phyloP scores from a whole-genome alignment of 1,139 yeast genomes.

The Arxiozyma telluris region DNA sequence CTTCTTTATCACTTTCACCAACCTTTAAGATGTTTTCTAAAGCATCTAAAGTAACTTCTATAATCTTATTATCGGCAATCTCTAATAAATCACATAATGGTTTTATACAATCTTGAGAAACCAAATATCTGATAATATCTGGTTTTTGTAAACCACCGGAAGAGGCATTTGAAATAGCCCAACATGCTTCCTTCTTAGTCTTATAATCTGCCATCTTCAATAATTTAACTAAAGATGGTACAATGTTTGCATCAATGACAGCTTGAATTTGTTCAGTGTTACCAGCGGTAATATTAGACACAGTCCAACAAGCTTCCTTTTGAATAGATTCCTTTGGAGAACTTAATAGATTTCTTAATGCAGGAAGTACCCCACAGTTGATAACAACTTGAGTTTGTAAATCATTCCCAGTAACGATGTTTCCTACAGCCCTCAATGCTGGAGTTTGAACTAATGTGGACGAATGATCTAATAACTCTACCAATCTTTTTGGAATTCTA shows the following conservation, averaged over 20 bases:
- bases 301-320: constrained; percentile 98
- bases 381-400: constrained; percentile 90
- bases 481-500: constrained; percentile 88
- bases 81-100: constrained; percentile 89
- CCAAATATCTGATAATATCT: constrained; percentile 87
- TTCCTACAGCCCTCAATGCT: constrained; percentile 94
- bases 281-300: constrained; percentile 96
- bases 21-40: constrained; percentile 86
- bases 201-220: constrained; percentile 79
- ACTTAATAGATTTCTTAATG: constrained; percentile 68
- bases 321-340: constrained; percentile 88
- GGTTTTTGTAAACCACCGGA: constrained; percentile 91
- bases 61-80: constrained; percentile 82
- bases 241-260: constrained; percentile 85
- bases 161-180: constrained; percentile 98
- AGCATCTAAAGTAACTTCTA: constrained; percentile 92
- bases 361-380: constrained; percentile 85
- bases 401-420: constrained; percentile 95
- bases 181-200: constrained; percentile 96
- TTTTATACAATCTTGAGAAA: constrained; percentile 91
- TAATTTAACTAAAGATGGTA: constrained; percentile 84
- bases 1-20: constrained; percentile 88
- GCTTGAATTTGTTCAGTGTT: constrained; percentile 93
- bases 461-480: constrained; percentile 77
- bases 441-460: constrained; percentile 91